These are phyloP conservation scores for Heliocybe sulcata DNA, from an alignment of 1,284 basidiomycete genomes.

Conservation along the genomic window DNA sequence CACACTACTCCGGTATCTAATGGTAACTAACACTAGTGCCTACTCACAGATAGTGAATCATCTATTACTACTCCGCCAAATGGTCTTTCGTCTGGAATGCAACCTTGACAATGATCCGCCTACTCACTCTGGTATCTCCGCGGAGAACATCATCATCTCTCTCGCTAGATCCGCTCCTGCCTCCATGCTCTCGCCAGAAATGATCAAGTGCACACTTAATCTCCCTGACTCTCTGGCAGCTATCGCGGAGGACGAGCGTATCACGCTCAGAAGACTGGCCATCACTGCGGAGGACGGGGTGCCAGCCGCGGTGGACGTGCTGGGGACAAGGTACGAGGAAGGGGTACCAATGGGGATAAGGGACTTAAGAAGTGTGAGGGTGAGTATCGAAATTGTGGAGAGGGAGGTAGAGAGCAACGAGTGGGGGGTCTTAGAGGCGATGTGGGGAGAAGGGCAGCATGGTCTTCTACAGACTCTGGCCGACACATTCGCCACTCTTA, in stretches of 20 bases:
- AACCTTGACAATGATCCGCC: conserved; percentile 56
- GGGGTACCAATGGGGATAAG: conserved; percentile 42
- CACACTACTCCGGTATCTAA: too few relatives aligned
- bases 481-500: conserved; percentile 39
- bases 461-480: conserved; percentile 49
- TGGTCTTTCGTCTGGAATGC: conserved; percentile 56
- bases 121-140: conserved; percentile 51
- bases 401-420: conserved; percentile 45
- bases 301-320: conserved; percentile 52
- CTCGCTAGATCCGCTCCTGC: conserved; percentile 53
- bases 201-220: conserved; percentile 46
- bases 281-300: conserved; percentile 59
- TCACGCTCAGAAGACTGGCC: conserved; percentile 50
- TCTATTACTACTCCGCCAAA: conserved; percentile 53
- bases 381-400: conserved; percentile 50
- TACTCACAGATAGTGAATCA: conserved; percentile 54
- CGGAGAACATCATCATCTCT: conserved; percentile 53
- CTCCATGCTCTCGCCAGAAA: conserved; percentile 49
- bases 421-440: conserved; percentile 42
- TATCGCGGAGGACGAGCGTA: conserved; percentile 52
- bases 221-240: conserved; percentile 47
- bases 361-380: conserved; percentile 49
- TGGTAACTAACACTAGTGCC: not conserved
- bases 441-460: conserved; percentile 52
- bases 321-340: conserved; percentile 40